These are phyloP conservation scores for Wickerhamiella cacticola DNA, from an alignment of 805 yeast genomes.

Conservation along the genomic window DNA sequence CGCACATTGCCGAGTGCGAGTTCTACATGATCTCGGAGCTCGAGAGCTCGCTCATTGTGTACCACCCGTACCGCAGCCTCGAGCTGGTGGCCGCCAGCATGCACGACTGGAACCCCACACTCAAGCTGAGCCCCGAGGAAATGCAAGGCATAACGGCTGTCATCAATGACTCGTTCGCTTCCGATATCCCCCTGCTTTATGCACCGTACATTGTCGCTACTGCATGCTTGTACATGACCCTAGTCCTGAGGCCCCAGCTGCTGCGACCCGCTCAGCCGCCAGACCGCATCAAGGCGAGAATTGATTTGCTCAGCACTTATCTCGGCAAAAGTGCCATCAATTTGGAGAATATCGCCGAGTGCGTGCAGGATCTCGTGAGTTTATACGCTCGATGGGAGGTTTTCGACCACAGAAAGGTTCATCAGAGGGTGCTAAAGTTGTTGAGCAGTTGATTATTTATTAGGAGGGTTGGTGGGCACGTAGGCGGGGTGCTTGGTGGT, in stretches of 20 bases:
- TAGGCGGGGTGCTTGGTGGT: no score
- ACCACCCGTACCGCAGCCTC: conserved; percentile 33
- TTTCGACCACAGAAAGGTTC: conserved; percentile 36
- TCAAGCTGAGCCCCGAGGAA: conserved; percentile 38
- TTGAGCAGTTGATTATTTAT: background rate
- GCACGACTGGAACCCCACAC: conserved; percentile 38
- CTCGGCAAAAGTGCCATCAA: conserved; percentile 68
- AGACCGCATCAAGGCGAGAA: conserved; percentile 31
- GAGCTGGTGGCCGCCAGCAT: conserved; percentile 35
- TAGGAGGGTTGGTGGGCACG: no score
- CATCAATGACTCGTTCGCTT: conserved; percentile 77
- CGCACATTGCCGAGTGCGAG: conserved; percentile 90
- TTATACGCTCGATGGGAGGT: conserved; percentile 77
- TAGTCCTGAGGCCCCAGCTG: conserved; percentile 38
- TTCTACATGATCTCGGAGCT: conserved; percentile 85
- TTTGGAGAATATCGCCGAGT: conserved; percentile 62
- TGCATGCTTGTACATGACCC: conserved; percentile 67
- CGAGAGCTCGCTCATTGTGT: conserved; percentile 32
- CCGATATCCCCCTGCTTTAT: conserved; percentile 68
- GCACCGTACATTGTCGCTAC: conserved; percentile 87
- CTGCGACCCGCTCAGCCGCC: conserved; percentile 27
- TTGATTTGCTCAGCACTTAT: conserved; percentile 49
- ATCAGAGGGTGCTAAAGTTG: conserved; percentile 1
- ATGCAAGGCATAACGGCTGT: conserved; percentile 80
- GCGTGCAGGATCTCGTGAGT: conserved; percentile 72